Evolutionary conservation across 164 flowering plant species (phyloP).

Genomic region (Protea cynaroides): DNA sequence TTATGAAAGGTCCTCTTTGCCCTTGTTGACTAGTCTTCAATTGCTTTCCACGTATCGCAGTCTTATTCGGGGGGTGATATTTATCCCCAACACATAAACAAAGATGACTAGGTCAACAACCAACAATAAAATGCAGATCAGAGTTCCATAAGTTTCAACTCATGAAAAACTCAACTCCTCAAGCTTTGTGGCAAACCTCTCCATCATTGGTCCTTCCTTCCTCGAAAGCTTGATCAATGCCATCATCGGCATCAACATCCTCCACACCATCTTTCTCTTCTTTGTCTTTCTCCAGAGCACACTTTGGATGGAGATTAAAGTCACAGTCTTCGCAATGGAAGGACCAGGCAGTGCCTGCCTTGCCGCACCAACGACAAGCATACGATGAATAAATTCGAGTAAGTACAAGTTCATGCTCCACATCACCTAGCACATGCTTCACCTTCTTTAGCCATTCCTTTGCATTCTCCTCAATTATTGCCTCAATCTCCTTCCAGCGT

Average conservation of each 20-base stretch:
- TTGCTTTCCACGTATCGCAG: slow-evolving; percentile 53
- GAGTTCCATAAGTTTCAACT: too few species aligned
- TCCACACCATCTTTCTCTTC: too few species aligned
- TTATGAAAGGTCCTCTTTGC: slow-evolving; percentile 46
- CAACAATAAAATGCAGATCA: too few species aligned
- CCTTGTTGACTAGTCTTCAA: slow-evolving; percentile 44
- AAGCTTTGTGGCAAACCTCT: slow-evolving; percentile 22
- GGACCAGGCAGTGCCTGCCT: too few species aligned
- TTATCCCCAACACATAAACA: too few species aligned
- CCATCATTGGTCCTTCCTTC: slow-evolving; percentile 48
- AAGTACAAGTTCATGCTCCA: too few species aligned
- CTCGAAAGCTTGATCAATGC: too few species aligned
- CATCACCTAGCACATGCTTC: not conserved
- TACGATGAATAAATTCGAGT: not conserved
- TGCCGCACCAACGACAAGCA: too few species aligned
- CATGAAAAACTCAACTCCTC: too few species aligned
- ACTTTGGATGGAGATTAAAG: too few species aligned
- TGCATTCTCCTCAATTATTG: not conserved
- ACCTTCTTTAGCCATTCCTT: not conserved
- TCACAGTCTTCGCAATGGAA: too few species aligned
- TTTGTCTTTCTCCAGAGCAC: not conserved
- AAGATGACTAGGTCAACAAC: too few species aligned
- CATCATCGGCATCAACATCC: not conserved
- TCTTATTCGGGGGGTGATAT: slow-evolving; percentile 50
- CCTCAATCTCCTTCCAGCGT: not conserved